Evolutionary conservation across 805 yeast species (phyloP).

Genomic region (Hanseniaspora thailandica): DNA sequence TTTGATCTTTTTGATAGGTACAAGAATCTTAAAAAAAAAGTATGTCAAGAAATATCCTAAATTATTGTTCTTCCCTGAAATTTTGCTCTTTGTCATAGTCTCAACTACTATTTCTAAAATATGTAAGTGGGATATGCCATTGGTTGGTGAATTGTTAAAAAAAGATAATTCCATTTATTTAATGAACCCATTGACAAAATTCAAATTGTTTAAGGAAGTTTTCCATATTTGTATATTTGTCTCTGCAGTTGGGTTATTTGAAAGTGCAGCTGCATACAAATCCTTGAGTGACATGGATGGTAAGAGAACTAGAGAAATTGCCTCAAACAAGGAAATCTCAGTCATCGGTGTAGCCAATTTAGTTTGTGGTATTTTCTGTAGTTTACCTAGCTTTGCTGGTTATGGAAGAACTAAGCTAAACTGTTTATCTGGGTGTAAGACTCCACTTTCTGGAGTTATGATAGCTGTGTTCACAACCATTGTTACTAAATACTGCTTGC

Average conservation of each 20-base stretch:
- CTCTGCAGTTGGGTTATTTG: conserved; percentile 14
- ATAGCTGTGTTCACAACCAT: conserved; percentile 17
- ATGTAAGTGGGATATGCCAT: conserved; percentile 8
- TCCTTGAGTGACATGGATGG: conserved; percentile 14
- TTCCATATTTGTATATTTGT: conserved; percentile 12
- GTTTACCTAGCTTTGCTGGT: conserved; percentile 16
- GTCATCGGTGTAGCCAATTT: conserved; percentile 13
- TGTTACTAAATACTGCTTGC: conserved; percentile 22
- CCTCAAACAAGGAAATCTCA: conserved; percentile 14
- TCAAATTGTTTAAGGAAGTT: conserved; percentile 11
- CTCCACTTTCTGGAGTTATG: conserved; percentile 18
- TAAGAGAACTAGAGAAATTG: conserved; percentile 10
- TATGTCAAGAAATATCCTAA: conserved; percentile 5
- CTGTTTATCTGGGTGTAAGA: conserved; percentile 14
- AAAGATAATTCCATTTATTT: conserved; percentile 2
- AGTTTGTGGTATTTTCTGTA: conserved; percentile 10
- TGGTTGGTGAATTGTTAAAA: conserved; percentile 13
- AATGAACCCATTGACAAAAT: conserved; percentile 11
- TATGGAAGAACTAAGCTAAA: conserved; percentile 16
- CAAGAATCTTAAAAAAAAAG: conserved; percentile 7
- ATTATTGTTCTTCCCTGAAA: conserved; percentile 13
- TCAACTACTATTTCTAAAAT: conserved; percentile 2
- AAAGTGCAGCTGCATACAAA: conserved; percentile 15
- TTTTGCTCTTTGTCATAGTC: conserved; percentile 7
- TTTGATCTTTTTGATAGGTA: conserved; percentile 7